Conservation (phyloP, 2,329 filamentous ascomycete genomes). For the Lachnellula hyalina region DNA sequence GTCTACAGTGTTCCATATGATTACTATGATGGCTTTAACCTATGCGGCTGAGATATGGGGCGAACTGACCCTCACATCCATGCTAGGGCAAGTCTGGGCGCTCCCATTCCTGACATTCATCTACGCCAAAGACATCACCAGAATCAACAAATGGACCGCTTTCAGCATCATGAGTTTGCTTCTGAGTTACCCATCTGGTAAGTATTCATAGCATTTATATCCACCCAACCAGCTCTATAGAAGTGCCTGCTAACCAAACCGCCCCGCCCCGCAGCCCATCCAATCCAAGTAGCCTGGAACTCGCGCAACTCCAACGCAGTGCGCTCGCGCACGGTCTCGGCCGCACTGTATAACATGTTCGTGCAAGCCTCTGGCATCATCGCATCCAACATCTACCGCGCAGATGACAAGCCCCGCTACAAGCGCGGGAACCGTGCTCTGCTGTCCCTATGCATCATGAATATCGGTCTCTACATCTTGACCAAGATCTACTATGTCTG, state of each 20-base stretch:
- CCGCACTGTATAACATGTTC: slow-evolving; percentile 56
- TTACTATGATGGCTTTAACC: slow-evolving; percentile 40
- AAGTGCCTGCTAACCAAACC: not conserved
- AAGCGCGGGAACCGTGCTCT: slow-evolving; percentile 48
- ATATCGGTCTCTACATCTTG: slow-evolving; percentile 39
- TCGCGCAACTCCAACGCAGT: slow-evolving; percentile 56
- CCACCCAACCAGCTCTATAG: no score
- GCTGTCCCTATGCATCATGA: slow-evolving; percentile 41
- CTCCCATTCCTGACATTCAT: slow-evolving; percentile 34
- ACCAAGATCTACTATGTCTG: slow-evolving; percentile 42
- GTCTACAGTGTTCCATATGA: slow-evolving; percentile 35
- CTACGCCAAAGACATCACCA: slow-evolving; percentile 11
- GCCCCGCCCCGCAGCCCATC: slow-evolving; percentile 36
- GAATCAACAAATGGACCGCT: slow-evolving; percentile 14
- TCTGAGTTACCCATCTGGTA: slow-evolving; percentile 3
- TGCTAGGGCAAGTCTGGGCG: slow-evolving; percentile 36
- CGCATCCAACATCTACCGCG: slow-evolving; percentile 34
- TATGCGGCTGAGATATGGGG: slow-evolving; percentile 39
- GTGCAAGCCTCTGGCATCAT: slow-evolving; percentile 38
- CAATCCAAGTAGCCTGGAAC: slow-evolving; percentile 44
- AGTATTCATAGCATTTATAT: not conserved
- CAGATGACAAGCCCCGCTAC: slow-evolving; percentile 46
- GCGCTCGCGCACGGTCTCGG: slow-evolving; percentile 55
- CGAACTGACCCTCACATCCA: slow-evolving; percentile 30
- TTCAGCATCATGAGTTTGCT: slow-evolving; percentile 12